phyloP scores from a whole-genome alignment of 2,329 filamentous ascomycete species.

The Microdochium bolleyi region DNA sequence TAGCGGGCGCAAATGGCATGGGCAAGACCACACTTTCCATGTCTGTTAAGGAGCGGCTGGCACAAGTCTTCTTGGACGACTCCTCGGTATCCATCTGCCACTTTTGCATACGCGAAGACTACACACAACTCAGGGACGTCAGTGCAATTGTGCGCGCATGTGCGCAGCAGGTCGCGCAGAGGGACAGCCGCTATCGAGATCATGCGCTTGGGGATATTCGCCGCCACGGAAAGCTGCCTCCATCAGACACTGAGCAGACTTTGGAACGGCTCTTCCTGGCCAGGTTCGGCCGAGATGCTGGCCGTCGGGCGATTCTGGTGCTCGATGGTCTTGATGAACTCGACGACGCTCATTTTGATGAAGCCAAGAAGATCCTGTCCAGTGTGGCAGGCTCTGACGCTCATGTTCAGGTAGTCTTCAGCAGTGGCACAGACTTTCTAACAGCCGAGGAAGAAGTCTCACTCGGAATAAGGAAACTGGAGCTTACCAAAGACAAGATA shows the following conservation, averaged over 20 bases:
- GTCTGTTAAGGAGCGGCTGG: background rate
- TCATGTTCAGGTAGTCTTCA: background rate
- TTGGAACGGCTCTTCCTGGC: background rate
- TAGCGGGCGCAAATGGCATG: background rate
- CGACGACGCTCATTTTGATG: background rate
- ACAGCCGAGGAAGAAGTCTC: background rate
- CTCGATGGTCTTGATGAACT: slow-evolving; percentile 2
- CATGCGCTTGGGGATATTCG: background rate
- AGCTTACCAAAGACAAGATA: background rate
- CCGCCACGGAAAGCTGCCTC: background rate
- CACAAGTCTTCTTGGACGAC: background rate
- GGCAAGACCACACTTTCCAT: slow-evolving; percentile 1
- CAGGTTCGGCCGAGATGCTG: background rate
- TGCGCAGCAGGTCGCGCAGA: background rate
- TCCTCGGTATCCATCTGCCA: background rate
- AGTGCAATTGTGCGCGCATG: background rate
- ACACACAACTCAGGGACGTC: background rate
- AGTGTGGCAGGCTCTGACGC: background rate
- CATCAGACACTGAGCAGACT: background rate
- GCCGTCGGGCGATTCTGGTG: background rate
- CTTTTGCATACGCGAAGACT: slow-evolving; percentile 1
- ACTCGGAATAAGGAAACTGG: background rate
- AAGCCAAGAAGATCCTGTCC: background rate
- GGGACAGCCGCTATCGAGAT: background rate
- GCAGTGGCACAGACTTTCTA: background rate